Base-by-base conservation (phyloP, 345 rosid species). In the Draba incana region DNA sequence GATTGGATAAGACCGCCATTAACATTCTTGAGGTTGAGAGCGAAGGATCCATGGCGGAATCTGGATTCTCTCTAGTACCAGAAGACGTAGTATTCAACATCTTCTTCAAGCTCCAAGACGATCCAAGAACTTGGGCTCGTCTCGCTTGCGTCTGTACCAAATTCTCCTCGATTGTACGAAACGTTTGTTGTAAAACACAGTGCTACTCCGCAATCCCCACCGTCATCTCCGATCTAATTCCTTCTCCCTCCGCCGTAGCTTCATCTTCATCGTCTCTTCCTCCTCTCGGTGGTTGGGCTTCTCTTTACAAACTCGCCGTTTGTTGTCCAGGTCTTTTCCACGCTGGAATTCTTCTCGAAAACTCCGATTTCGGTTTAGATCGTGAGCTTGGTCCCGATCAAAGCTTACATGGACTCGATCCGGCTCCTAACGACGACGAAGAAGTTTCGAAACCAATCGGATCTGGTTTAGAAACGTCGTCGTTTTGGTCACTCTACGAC, bases 321-420 rank as follows among this genome's bases (percentile, higher is more conserved):
- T 91, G 96, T 79, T 92, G 98, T 75, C 98, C 97, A 4, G 98
- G 97, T 14, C 88, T 84, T 73, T 77, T 62, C 79, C 98, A 88
- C 81, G 77, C 97, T 23, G 97, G 98, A 53, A 79, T 90, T 64
- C 89, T 90, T 64, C 90, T 93, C 4, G 96, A 93, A 48, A 80
- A 88, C 83, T 88, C 98, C 38, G 98, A 93, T 75, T 93, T 93
- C 70, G 98, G 98, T 63, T 78, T 90, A 38, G 94, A 93, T 49
- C 96, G 91, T 54, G 98, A 94, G 59, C 80, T 94, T 48, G 99
- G 98, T 53, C 93, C 96, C 11, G 88, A 89, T 43, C 76, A 79
- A 23, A 69, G 78, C 57, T 80, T 35, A 59, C 78, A 20, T 6
- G 63, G 37, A 28, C 54, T 81, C 30, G 45, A 44, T 30, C 64